Evolutionary conservation across 352 stramenopile species (phyloP).

Genomic region (Globisporangium rhizosaccharum): DNA sequence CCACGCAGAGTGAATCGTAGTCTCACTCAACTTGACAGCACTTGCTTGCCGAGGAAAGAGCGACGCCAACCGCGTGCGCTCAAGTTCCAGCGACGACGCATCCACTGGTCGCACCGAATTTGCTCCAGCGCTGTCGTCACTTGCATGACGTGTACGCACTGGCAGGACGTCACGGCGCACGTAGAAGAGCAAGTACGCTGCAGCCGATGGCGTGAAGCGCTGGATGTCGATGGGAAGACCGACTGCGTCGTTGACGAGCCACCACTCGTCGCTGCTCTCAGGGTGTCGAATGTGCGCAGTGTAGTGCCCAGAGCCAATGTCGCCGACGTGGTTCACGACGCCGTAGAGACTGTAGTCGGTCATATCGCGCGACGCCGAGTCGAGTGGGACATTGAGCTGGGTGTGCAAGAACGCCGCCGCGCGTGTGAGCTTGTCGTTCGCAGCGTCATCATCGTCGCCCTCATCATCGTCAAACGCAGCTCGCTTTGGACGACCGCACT

Average conservation of each 20-base stretch:
- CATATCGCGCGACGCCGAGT: slow-evolving; percentile 31
- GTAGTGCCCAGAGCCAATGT: slow-evolving; percentile 93
- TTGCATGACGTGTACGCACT: not conserved
- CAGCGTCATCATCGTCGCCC: slow-evolving; percentile 1
- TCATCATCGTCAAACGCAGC: slow-evolving; percentile 2
- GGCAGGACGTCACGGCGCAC: slow-evolving; percentile 36
- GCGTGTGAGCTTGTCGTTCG: slow-evolving; percentile 13
- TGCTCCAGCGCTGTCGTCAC: not conserved
- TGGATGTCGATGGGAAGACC: slow-evolving; percentile 11
- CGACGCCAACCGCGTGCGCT: slow-evolving; percentile 1
- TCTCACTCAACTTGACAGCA: slow-evolving; percentile 6
- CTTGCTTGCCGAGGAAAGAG: slow-evolving; percentile 9
- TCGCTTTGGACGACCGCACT: not conserved
- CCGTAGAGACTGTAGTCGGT: slow-evolving; percentile 91
- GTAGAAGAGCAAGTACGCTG: slow-evolving; percentile 77
- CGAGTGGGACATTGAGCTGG: slow-evolving; percentile 33
- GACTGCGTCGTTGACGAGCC: slow-evolving; percentile 91
- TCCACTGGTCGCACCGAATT: not conserved
- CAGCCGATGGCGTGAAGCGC: slow-evolving; percentile 32
- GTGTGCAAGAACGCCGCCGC: slow-evolving; percentile 28
- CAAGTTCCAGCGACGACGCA: not conserved
- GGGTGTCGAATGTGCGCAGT: slow-evolving; percentile 45
- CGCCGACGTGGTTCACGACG: slow-evolving; percentile 93
- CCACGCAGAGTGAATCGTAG: not conserved
- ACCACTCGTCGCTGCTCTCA: slow-evolving; percentile 66